Evolutionary conservation across 805 yeast genomes (phyloP), one percentile per base, ranked within the genome.

Genomic region (Saccharomycopsis guyanensis): DNA sequence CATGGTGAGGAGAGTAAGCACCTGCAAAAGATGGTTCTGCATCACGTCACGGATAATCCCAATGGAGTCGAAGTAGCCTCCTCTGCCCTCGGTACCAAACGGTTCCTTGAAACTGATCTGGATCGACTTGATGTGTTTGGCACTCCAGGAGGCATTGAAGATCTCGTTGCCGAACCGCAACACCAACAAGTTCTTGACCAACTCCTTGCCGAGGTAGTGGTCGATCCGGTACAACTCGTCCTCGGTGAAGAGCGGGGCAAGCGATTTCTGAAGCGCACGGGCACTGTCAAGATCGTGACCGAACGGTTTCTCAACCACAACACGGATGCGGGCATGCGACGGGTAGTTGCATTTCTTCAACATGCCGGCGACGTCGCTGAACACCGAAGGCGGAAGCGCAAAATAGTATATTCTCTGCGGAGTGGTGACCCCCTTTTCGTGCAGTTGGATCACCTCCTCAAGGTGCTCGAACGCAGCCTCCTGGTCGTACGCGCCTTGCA

Each of bases 41-140:
- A 93, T 91, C 40, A 93, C 97, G 62, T 93, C 98, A 66, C 98
- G 80, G 56, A 93, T 85, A 61, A 93, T 93, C 49, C 98, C 98
- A 59, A 89, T 87, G 46, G 74, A 72, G 66, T 93, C 97, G 60
- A 93, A 93, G 70, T 93, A 93, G 33, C 98, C 98, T 56, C 98
- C 98, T 63, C 98, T 80, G 47, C 98, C 98, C 68, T 93, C 96
- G 35, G 98, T 93, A 46, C 98, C 98, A 58, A 93, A 93, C n/a
- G 93, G 86, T 70, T 93, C 98, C 70, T 93, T 93, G 73, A 93
- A 91, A 12, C 91, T 76, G 56, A 93, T 80, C 71, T 91, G 96
- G 52, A 93, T 80, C 34, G 82, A 76, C 52, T 78, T 73, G 59
- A 93, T 79, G 65, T 76, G 82, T 53, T 84, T 75, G 62, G 73